Evolutionary conservation across 1,139 yeast species (phyloP).

Genomic region (Debaryomyces subglobosus): DNA sequence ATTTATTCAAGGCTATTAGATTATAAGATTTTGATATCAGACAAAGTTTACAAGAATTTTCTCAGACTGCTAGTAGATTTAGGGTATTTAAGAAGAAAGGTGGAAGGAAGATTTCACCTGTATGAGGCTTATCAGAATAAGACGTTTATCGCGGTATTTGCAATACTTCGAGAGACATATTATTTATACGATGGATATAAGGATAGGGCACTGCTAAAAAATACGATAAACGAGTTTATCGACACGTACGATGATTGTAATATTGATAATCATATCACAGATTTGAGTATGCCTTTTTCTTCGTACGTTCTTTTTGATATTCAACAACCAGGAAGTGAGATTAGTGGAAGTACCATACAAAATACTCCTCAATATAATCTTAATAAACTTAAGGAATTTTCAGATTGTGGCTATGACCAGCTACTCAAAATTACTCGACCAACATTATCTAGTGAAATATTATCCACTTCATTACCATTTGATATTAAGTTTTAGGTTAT

Average conservation of each 20-base stretch:
- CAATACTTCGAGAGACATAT: slow-evolving; percentile 19
- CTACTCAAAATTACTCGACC: background rate
- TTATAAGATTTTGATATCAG: slow-evolving; percentile 23
- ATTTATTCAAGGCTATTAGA: slow-evolving; percentile 19
- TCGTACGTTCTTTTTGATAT: slow-evolving; percentile 12
- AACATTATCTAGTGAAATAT: background rate
- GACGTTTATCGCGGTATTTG: slow-evolving; percentile 16
- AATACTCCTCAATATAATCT: background rate
- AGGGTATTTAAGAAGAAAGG: slow-evolving; percentile 14
- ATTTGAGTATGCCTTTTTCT: slow-evolving; percentile 10
- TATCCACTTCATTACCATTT: slow-evolving; percentile 4
- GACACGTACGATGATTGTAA: background rate
- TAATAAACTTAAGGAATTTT: background rate
- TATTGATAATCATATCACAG: background rate
- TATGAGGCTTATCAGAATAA: slow-evolving; percentile 18
- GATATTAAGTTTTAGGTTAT: background rate
- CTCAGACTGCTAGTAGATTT: slow-evolving; percentile 26
- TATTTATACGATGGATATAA: slow-evolving; percentile 37
- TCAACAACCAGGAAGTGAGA: slow-evolving; percentile 10
- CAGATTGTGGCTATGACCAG: background rate
- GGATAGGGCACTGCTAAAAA: slow-evolving; percentile 23
- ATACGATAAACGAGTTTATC: background rate
- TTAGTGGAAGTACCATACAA: background rate
- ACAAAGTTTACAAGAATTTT: slow-evolving; percentile 24
- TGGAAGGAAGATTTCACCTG: slow-evolving; percentile 12